Evolutionary conservation across 768 basidiomycete species (phyloP).

Genomic region (Boletus reticulatus): DNA sequence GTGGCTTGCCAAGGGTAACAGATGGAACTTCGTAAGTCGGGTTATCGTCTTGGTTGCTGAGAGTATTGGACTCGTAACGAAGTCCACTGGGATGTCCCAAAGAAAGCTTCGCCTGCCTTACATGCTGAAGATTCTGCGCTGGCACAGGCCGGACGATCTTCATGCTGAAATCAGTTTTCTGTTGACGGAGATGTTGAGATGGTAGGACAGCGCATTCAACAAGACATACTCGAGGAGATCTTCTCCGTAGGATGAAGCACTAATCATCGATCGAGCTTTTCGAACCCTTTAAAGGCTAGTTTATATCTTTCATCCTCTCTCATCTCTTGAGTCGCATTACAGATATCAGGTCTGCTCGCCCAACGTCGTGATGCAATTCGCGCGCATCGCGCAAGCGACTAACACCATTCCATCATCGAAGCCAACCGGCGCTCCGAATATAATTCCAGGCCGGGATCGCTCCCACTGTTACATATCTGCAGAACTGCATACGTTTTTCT

Average conservation of each 20-base stretch:
- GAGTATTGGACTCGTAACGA: too few relatives aligned
- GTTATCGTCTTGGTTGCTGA: too few relatives aligned
- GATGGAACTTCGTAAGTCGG: too few relatives aligned
- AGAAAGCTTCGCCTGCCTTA: too few relatives aligned
- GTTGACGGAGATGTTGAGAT: slow-evolving; percentile 91
- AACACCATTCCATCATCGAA: slow-evolving; percentile 87
- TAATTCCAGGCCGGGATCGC: slow-evolving; percentile 27
- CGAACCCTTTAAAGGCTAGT: too few relatives aligned
- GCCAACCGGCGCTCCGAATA: slow-evolving; percentile 70
- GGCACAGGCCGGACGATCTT: too few relatives aligned
- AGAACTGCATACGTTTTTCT: slow-evolving; percentile 75
- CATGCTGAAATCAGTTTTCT: slow-evolving; percentile 84
- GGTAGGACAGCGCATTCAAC: background rate
- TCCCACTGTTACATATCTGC: slow-evolving; percentile 31
- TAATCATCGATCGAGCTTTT: slow-evolving; percentile 90
- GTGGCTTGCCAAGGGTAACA: background rate
- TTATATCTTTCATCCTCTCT: too few relatives aligned
- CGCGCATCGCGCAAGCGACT: slow-evolving; percentile 86
- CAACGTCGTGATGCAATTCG: slow-evolving; percentile 78
- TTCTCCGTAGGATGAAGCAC: slow-evolving; percentile 81
- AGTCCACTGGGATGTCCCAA: too few relatives aligned
- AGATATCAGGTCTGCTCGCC: too few relatives aligned
- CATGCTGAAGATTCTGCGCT: too few relatives aligned
- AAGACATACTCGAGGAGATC: slow-evolving; percentile 39
- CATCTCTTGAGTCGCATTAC: background rate